phyloP scores from a whole-genome alignment of 805 yeast species.

The Spathaspora sp. region DNA sequence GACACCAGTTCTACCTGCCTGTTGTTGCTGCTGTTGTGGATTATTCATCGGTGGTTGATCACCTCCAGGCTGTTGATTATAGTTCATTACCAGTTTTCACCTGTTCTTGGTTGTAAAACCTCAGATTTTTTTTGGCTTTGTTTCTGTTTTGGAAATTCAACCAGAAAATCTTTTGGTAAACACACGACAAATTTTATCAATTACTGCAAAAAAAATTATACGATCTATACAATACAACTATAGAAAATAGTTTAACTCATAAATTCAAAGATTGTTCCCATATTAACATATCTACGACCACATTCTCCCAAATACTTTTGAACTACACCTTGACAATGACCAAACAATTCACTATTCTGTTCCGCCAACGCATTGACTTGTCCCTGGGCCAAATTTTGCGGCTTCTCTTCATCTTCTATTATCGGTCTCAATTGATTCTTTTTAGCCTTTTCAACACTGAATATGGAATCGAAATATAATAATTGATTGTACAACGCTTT shows the following conservation, averaged over 20 bases:
- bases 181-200: not conserved
- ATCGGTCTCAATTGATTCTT: slow-evolving; percentile 50
- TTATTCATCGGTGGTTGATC: slow-evolving; percentile 4
- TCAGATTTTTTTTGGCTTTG: too few species aligned
- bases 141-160: not conserved
- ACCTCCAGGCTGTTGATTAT: slow-evolving; percentile 7
- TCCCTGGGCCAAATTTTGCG: slow-evolving; percentile 34
- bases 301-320: slow-evolving; percentile 72
- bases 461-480: slow-evolving; percentile 70
- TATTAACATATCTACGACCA: slow-evolving; percentile 86
- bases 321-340: slow-evolving; percentile 52
- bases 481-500: slow-evolving; percentile 83
- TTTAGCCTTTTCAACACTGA: slow-evolving; percentile 79
- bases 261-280: slow-evolving; percentile 73
- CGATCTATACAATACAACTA: not conserved
- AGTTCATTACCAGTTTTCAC: slow-evolving; percentile 7
- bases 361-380: slow-evolving; percentile 73
- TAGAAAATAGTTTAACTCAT: slow-evolving; percentile 23
- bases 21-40: slow-evolving; percentile 6
- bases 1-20: slow-evolving; percentile 4
- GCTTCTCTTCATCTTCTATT: slow-evolving; percentile 15
- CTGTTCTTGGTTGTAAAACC: not conserved
- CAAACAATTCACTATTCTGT: slow-evolving; percentile 67
- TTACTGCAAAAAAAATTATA: not conserved
- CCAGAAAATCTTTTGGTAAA: not conserved